phyloP scores from a whole-genome alignment of 345 rosid genomes.

The Anastatica hierochuntica region DNA sequence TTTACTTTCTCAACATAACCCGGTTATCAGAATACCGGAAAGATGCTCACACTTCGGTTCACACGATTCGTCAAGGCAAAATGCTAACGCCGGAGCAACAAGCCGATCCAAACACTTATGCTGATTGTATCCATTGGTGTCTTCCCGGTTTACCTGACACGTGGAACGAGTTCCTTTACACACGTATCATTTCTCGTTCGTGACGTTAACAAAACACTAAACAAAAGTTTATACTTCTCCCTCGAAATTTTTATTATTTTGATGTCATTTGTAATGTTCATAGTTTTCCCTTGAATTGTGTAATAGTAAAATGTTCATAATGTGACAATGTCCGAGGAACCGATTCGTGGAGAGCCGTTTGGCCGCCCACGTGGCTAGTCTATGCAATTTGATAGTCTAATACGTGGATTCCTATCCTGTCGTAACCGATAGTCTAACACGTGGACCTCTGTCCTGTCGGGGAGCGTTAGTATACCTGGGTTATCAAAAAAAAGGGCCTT shows the following conservation, averaged over 20 bases:
- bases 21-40: conserved; percentile 61
- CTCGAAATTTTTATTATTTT: conserved; percentile 9
- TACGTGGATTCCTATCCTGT: too few species aligned
- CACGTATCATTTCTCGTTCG: conserved; percentile 40
- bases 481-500: too few species aligned
- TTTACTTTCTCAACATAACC: conserved; percentile 55
- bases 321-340: too few species aligned
- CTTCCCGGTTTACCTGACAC: conserved; percentile 85
- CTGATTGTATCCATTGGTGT: conserved; percentile 91
- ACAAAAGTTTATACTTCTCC: too few species aligned
- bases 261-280: conserved; percentile 25
- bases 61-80: conserved; percentile 60
- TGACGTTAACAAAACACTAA: too few species aligned
- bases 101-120: conserved; percentile 49
- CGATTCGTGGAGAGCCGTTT: too few species aligned
- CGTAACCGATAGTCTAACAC: too few species aligned
- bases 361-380: too few species aligned
- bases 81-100: conserved; percentile 50
- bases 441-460: too few species aligned
- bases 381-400: too few species aligned
- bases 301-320: conserved; percentile 6
- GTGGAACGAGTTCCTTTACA: conserved; percentile 67
- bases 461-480: too few species aligned
- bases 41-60: conserved; percentile 77
- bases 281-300: conserved; percentile 18